phyloP scores from a whole-genome alignment of 225 moss, liverwort and hornwort genomes.

The Takakia lepidozioides region DNA sequence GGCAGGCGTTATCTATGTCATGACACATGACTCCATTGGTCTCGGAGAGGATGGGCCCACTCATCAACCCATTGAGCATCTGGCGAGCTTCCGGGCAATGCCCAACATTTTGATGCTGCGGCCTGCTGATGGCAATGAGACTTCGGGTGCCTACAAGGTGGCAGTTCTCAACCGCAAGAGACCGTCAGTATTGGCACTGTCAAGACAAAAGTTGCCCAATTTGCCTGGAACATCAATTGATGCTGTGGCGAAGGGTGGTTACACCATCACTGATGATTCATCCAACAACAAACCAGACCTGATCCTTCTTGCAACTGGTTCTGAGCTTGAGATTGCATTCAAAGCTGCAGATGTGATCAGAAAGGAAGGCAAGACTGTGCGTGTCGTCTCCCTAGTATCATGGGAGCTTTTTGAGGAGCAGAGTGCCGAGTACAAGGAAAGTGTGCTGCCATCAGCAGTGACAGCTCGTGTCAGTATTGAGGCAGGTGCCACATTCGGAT shows the following conservation, averaged over 20 bases:
- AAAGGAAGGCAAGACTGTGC: constrained; percentile 36
- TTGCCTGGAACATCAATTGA: constrained; percentile 43
- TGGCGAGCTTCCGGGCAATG: constrained; percentile 59
- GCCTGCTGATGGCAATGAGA: constrained; percentile 60
- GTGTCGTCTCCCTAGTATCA: constrained; percentile 38
- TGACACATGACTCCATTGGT: constrained; percentile 60
- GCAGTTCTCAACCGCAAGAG: constrained; percentile 36
- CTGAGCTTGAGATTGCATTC: constrained; percentile 46
- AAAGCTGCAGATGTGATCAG: constrained; percentile 37
- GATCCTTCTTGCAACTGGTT: constrained; percentile 38
- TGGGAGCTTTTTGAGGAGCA: constrained; percentile 62
- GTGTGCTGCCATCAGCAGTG: constrained; percentile 31
- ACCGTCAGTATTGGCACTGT: constrained; percentile 39
- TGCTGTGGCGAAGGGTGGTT: constrained; percentile 31
- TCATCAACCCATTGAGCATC: constrained; percentile 59
- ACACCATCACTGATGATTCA: constrained; percentile 28
- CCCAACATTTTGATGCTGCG: constrained; percentile 48
- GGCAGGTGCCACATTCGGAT: constrained; percentile 50
- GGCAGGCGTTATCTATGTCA: constrained; percentile 50
- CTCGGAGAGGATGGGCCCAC: constrained; percentile 64
- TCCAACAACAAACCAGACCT: constrained; percentile 36
- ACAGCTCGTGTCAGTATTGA: constrained; percentile 58
- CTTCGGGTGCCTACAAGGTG: constrained; percentile 46
- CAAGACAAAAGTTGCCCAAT: constrained; percentile 46
- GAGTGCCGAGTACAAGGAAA: constrained; percentile 50